Evolutionary conservation across 257 asterid species (phyloP).

Genomic region (Plantago major): DNA sequence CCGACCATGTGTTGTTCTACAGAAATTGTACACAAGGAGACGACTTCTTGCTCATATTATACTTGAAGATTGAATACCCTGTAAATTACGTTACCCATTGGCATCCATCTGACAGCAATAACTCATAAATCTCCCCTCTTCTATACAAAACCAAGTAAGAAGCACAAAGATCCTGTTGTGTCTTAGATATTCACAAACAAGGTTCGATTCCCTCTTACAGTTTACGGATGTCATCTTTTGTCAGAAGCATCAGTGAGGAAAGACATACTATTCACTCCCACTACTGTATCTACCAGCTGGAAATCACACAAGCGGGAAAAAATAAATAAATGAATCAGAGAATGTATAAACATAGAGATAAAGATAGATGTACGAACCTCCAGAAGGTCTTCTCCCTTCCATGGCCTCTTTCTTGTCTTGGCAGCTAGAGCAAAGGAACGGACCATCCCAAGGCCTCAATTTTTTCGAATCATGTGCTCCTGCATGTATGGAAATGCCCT

Average conservation of each 20-base stretch:
- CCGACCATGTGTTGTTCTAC: conserved; percentile 32
- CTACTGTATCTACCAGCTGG: conserved; percentile 72
- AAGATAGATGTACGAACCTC: conserved; percentile 42
- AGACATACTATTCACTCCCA: conserved; percentile 64
- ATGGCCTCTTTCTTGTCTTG: conserved; percentile 95
- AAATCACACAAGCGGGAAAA: conserved; percentile 14
- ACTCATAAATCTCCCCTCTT: conserved; percentile 24
- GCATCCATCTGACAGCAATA: conserved; percentile 27
- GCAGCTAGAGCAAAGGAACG: conserved; percentile 90
- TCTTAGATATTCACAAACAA: conserved; percentile 44
- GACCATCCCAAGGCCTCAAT: conserved; percentile 96
- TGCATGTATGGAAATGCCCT: conserved; percentile 80
- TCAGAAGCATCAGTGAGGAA: conserved; percentile 19
- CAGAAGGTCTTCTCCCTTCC: conserved; percentile 84
- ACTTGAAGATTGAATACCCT: conserved; percentile 27
- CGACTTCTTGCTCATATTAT: conserved; percentile 22
- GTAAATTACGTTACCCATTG: conserved; percentile 26
- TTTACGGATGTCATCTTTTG: conserved; percentile 21
- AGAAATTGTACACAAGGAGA: conserved; percentile 31
- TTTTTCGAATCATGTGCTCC: conserved; percentile 48
- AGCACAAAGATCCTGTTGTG: conserved; percentile 25
- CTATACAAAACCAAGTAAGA: conserved; percentile 25
- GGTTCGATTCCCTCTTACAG: conserved; percentile 33
- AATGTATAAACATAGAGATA: too few species aligned
- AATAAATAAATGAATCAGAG: conserved; percentile 9